Evolutionary conservation across 2,329 filamentous ascomycete genomes (phyloP), one percentile per base, ranked within the genome.

Genomic region (Aspergillus texensis): DNA sequence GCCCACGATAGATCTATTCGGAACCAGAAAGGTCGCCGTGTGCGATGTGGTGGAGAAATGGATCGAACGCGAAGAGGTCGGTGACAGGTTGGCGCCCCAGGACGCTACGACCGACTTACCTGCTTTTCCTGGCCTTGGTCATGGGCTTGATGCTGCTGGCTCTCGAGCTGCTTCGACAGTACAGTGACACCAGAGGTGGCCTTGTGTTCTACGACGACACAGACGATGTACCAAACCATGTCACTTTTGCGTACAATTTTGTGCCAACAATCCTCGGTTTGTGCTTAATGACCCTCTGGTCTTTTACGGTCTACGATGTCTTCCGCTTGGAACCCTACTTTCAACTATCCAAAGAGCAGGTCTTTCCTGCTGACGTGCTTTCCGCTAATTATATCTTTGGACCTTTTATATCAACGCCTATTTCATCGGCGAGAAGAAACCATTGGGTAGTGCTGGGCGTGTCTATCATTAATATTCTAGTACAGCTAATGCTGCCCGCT

Each of bases 301-400:
- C 52, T 12, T 54, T 54, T 16, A 54, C 32, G 4, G 28, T 28
- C 9, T 54, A 54, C 30, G 52, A 54, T 36, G 52, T 54, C n/a
- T 54, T 54, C 30, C 52, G 52, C 16, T 21, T 54, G 30, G 52
- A 54, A 14, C 52, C 52, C 19, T 54, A 54, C 32, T 54, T 54
- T 16, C 52, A 54, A 32, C 19, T 54, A n/a, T 54, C 52, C 5
- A 16, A 34, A 34, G 10, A 54, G 4, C 52, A 21, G 14, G 10
- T 16, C 19, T 54, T 34, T 24, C 12, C 52, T 21, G 52, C 52
- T 1, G 52, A 54, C 10, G 28, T 54, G 6, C 52, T 54, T 21
- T 34, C 52, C 9, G 32, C 52, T n/a, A 54, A 54, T 24, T 54
- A 54, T 21, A 54, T 21, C 16, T 54, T 54, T 24, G 52, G 52